phyloP scores from a whole-genome alignment of 2,329 filamentous ascomycete genomes.

The Paraconiothyrium brasiliense region DNA sequence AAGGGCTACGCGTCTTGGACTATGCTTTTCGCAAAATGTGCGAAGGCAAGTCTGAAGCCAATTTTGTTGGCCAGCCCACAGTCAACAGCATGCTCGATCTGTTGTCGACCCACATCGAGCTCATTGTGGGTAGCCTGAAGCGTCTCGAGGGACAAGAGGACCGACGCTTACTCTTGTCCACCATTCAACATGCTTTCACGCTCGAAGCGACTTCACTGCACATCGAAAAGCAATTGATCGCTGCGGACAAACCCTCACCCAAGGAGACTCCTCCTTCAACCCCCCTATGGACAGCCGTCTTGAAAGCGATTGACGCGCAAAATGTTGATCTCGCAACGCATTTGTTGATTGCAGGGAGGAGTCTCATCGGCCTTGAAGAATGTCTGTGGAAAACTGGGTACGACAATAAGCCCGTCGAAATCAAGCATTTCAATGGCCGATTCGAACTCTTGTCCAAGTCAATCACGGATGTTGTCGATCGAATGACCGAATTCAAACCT shows the following conservation, averaged over 20 bases:
- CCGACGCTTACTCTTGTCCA: conserved; percentile 65
- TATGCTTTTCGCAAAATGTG: conserved; percentile 46
- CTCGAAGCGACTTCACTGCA: conserved; percentile 76
- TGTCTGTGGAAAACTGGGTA: conserved; percentile 59
- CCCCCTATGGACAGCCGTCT: conserved; percentile 80
- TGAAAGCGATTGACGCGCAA: conserved; percentile 72
- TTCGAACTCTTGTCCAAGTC: conserved; percentile 69
- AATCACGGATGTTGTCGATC: conserved; percentile 78
- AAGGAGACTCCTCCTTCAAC: conserved; percentile 74
- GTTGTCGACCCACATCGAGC: conserved; percentile 66
- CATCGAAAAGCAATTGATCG: conserved; percentile 73
- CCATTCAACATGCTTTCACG: conserved; percentile 72
- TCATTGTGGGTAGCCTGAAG: conserved; percentile 47
- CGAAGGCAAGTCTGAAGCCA: conserved; percentile 41
- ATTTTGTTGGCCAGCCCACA: conserved; percentile 53
- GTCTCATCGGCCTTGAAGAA: conserved; percentile 78
- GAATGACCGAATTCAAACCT: conserved; percentile 78
- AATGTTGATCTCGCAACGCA: conserved; percentile 77
- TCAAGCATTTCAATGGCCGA: conserved; percentile 79
- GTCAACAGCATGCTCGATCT: conserved; percentile 70
- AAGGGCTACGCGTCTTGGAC: conserved; percentile 59
- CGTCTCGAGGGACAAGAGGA: conserved; percentile 42
- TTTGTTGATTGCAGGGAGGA: conserved; percentile 74
- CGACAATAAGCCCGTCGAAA: conserved; percentile 60
- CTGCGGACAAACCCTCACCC: conserved; percentile 67